Evolutionary conservation across 2,329 filamentous ascomycete species (phyloP), one percentile per base, ranked within the genome.

Genomic region (Hymenoscyphus scutula): DNA sequence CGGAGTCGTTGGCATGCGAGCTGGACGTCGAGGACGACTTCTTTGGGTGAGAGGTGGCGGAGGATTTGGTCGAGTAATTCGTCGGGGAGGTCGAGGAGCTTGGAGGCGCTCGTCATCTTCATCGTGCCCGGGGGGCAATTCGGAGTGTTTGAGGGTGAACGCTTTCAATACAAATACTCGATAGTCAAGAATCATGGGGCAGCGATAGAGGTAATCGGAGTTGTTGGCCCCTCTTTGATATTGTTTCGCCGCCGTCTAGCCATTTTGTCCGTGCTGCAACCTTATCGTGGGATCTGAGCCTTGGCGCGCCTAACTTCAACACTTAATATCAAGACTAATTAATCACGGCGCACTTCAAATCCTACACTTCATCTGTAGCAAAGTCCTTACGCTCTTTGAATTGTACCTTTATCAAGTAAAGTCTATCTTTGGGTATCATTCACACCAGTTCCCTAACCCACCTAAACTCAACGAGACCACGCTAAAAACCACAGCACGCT

Each of bases 21-120:
- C 65, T 84, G 80, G 41, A 87, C 70, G 61, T 71, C 75, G 15
- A 68, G 59, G 45, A 87, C 74, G 56, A 80, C 81, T 64, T 88
- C 81, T 62, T 80, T 79, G 68, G 82, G 88, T 72, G 80, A 76
- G 53, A 82, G 74, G 72, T 86, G 86, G 65, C 82, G 81, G 68
- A 97, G 82, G 68, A 98, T 89, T 59, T 88, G 83, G 73, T 91
- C 86, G 70, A 98, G 82, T 66, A 98, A 84, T 79, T 99, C 95
- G 76, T 94, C 90, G 48, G 93, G 93, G 48, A 75, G 71, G 19
- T 58, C 37, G 17, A 58, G 61, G 15, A 69, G 58, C 38, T 37
- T 37, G 34, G 34, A 13, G 34, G 34, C 11, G 34, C 13, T 37
- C 4, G 11, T 17, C 34, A 13, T 15, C 34, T 51, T 23, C 45